Evolutionary conservation across 2,329 filamentous ascomycete species (phyloP).

Genomic region (Boeremia lycopersici): DNA sequence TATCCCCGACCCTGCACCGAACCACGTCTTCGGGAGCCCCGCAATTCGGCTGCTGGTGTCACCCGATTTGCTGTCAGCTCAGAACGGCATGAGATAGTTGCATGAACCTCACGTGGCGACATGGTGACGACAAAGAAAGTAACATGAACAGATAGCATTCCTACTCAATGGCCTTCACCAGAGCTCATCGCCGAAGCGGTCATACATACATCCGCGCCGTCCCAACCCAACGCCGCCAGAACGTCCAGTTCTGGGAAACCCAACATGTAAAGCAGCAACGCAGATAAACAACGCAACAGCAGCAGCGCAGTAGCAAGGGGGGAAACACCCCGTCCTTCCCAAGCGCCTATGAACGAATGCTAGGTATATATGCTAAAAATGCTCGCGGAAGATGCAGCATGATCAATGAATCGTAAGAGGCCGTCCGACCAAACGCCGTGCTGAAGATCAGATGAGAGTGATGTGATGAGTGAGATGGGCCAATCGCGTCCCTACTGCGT

Average conservation of each 20-base stretch:
- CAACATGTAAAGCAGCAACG: background rate
- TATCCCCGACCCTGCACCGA: slow-evolving; percentile 3
- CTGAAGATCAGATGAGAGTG: slow-evolving; percentile 15
- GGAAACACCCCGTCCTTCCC: slow-evolving; percentile 8
- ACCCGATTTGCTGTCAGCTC: too few relatives aligned
- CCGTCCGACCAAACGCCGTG: slow-evolving; percentile 30
- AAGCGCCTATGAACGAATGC: slow-evolving; percentile 21
- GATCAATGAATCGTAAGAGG: slow-evolving; percentile 25
- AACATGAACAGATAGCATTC: too few relatives aligned
- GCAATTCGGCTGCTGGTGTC: background rate
- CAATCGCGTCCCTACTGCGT: background rate
- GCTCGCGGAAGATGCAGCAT: slow-evolving; percentile 32
- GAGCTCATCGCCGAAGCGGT: too few relatives aligned
- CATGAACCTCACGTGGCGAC: too few relatives aligned
- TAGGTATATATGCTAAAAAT: slow-evolving; percentile 22
- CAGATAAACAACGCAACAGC: background rate
- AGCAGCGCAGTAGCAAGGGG: background rate
- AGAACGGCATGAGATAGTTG: too few relatives aligned
- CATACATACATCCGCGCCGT: background rate
- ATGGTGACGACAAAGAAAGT: too few relatives aligned
- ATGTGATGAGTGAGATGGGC: slow-evolving; percentile 1
- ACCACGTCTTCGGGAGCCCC: background rate
- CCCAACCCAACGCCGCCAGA: background rate
- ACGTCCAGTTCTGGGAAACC: background rate
- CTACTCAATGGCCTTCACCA: too few relatives aligned